A percentile compares a stretch with the other conserved stretches of the same genome.
Evolutionary conservation across 345 rosid genomes (phyloP).

Genomic region (Populus alba): DNA sequence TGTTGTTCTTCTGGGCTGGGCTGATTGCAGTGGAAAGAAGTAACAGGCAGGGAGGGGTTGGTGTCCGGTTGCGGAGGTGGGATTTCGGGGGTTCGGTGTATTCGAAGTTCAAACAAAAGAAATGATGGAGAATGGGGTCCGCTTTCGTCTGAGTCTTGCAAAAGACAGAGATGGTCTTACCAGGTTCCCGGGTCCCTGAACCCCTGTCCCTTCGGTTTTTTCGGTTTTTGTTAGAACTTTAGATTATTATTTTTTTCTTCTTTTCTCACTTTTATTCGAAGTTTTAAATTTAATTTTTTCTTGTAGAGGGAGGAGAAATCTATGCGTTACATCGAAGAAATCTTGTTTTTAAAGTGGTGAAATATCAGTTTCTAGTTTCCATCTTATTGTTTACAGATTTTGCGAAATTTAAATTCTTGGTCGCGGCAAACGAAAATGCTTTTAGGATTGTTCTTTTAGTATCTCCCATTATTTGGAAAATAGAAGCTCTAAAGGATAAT

Average conservation of each 20-base stretch:
- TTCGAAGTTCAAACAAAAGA: slow-evolving; percentile 34
- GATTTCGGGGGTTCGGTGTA: slow-evolving; percentile 9
- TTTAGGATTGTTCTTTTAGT: no score
- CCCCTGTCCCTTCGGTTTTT: neutral
- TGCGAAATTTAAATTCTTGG: no score
- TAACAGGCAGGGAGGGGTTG: neutral
- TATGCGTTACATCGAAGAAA: neutral
- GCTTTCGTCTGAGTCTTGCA: slow-evolving; percentile 7
- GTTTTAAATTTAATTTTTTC: neutral
- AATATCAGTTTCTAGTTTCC: no score
- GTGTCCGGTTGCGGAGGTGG: neutral
- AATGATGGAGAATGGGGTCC: slow-evolving; percentile 21
- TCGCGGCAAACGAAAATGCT: no score
- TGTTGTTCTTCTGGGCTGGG: neutral
- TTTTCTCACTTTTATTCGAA: neutral
- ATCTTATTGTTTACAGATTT: no score
- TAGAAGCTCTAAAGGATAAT: neutral
- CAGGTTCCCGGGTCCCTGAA: neutral
- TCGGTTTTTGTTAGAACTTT: neutral
- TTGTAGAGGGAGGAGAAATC: neutral
- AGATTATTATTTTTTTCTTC: neutral
- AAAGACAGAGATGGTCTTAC: slow-evolving; percentile 29
- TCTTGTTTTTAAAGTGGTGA: no score
- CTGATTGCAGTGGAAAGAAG: neutral
- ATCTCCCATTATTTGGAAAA: no score